Conservation (phyloP, 495 filamentous ascomycete genomes). For the Hyaloscypha hepaticicola region DNA sequence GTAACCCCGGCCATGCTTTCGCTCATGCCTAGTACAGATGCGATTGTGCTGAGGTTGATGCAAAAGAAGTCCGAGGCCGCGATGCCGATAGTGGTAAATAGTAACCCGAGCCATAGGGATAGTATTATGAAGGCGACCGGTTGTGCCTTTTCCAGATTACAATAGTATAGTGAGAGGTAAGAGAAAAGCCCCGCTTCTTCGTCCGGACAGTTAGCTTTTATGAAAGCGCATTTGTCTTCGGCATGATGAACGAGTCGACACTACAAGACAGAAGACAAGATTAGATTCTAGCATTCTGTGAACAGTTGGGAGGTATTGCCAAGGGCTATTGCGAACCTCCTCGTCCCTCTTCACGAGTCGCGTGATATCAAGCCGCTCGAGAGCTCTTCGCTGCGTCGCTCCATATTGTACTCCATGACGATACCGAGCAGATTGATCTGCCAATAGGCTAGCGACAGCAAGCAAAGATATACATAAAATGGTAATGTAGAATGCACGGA, state of each 20-base stretch:
- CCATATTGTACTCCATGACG: constrained; percentile 22
- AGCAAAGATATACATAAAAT: constrained; percentile 36
- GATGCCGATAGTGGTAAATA: constrained; percentile 98
- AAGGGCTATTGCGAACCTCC: constrained; percentile 29
- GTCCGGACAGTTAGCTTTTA: constrained; percentile 77
- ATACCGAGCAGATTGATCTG: constrained; percentile 25
- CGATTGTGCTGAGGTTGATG: constrained; percentile 90
- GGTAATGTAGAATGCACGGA: constrained; percentile 40
- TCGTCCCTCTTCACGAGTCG: constrained; percentile 33
- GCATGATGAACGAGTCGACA: constrained; percentile 80
- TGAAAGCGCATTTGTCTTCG: constrained; percentile 72
- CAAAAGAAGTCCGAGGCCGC: constrained; percentile 98
- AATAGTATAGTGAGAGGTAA: constrained; percentile 93
- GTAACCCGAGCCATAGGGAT: constrained; percentile 78
- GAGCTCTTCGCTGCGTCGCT: constrained; percentile 23
- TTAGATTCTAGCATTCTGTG: constrained; percentile 9
- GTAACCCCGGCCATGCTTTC: constrained; percentile 97
- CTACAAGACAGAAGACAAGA: constrained; percentile 38
- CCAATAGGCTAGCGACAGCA: constrained; percentile 30
- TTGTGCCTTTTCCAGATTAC: constrained; percentile 65
- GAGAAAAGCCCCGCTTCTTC: constrained; percentile 88
- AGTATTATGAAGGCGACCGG: constrained; percentile 76
- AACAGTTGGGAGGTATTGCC: not conserved
- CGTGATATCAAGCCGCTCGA: constrained; percentile 21
- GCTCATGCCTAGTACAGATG: constrained; percentile 83